A percentile compares a stretch with the other conserved stretches of the same genome.
Evolutionary conservation across 2,329 filamentous ascomycete genomes (phyloP).

Genomic region (Trichoderma sp.): DNA sequence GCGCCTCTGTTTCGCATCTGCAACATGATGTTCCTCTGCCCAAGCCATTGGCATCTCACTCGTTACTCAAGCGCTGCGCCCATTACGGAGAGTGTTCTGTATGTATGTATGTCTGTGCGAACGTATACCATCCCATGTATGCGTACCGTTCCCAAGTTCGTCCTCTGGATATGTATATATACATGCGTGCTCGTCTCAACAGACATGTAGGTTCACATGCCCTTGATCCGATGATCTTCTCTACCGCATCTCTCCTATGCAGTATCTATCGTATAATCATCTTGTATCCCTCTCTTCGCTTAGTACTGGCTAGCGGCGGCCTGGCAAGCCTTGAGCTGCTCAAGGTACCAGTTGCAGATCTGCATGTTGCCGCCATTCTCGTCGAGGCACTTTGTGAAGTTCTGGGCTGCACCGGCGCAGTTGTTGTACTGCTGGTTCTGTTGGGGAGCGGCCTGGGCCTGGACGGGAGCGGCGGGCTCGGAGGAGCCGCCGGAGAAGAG

Average conservation of each 20-base stretch:
- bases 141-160: not conserved
- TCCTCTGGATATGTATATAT: not conserved
- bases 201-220: not conserved
- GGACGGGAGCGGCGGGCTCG: slow-evolving; percentile 50
- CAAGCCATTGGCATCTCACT: not conserved
- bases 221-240: not conserved
- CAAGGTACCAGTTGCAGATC: slow-evolving; percentile 97
- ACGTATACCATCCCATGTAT: not conserved
- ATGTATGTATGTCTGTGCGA: not conserved
- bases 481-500: slow-evolving; percentile 76
- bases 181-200: slow-evolving; percentile 1
- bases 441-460: slow-evolving; percentile 44
- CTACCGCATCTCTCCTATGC: not conserved
- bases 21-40: not conserved
- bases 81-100: not conserved
- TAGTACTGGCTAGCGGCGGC: slow-evolving; percentile 73
- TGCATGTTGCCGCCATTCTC: slow-evolving; percentile 91
- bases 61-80: not conserved
- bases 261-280: not conserved
- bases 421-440: slow-evolving; percentile 61
- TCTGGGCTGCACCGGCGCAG: slow-evolving; percentile 77
- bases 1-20: not conserved
- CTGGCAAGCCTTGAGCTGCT: slow-evolving; percentile 93
- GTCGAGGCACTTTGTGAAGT: slow-evolving; percentile 96
- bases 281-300: slow-evolving; percentile 14